phyloP scores from a whole-genome alignment of 208 protist species.

The Trypanosomatidae sp. region DNA sequence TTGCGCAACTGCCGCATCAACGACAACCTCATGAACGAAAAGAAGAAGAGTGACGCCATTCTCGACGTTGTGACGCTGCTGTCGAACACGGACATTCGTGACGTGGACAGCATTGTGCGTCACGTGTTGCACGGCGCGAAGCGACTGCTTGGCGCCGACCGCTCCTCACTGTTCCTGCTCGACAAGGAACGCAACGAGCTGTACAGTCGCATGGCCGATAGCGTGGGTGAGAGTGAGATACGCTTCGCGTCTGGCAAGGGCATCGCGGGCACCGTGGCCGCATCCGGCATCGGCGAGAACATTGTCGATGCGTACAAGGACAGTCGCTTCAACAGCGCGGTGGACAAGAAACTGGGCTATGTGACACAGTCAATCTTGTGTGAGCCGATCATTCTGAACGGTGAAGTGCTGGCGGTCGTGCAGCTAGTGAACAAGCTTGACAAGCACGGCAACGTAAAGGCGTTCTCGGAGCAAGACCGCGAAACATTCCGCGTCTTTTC shows the following conservation, averaged over 20 bases:
- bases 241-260: slow-evolving; percentile 57
- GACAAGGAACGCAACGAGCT: slow-evolving; percentile 79
- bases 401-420: slow-evolving; percentile 74
- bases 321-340: slow-evolving; percentile 50
- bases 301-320: slow-evolving; percentile 67
- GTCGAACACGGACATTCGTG: slow-evolving; percentile 61
- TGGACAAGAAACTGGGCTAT: slow-evolving; percentile 70
- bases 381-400: slow-evolving; percentile 69
- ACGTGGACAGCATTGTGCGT: slow-evolving; percentile 49
- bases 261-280: slow-evolving; percentile 63
- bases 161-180: slow-evolving; percentile 59
- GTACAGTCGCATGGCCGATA: slow-evolving; percentile 62
- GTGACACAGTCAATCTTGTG: slow-evolving; percentile 65
- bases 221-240: slow-evolving; percentile 43
- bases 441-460: slow-evolving; percentile 21
- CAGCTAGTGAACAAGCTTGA: slow-evolving; percentile 79
- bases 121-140: slow-evolving; percentile 62
- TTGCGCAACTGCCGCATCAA: slow-evolving; percentile 62
- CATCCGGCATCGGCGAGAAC: slow-evolving; percentile 46
- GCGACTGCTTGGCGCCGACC: slow-evolving; percentile 48
- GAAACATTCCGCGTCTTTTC: slow-evolving; percentile 70
- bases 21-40: slow-evolving; percentile 40
- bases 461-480: slow-evolving; percentile 31
- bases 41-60: slow-evolving; percentile 54
- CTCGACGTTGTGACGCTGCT: slow-evolving; percentile 56